A percentile compares a stretch with the other conserved stretches of the same genome.
Evolutionary conservation across 2,329 filamentous ascomycete species (phyloP).

Genomic region (Fusarium oligoseptatum): DNA sequence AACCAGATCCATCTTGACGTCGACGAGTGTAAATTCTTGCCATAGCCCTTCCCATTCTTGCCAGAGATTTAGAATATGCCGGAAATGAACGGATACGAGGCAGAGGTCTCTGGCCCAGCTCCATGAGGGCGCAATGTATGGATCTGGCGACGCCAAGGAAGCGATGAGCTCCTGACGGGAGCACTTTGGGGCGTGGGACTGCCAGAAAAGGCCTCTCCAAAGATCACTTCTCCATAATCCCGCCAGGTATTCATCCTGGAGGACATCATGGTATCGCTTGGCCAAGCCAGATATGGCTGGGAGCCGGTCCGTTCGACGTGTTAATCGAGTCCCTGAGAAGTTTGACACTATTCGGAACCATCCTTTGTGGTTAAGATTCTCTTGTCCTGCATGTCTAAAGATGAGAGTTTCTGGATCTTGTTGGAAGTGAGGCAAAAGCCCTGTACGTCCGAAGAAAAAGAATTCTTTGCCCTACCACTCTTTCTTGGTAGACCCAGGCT

Average conservation of each 20-base stretch:
- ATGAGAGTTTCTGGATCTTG: too few relatives aligned
- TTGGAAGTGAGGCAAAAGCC: not conserved
- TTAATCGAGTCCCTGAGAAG: conserved; percentile 1
- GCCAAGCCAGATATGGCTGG: conserved; percentile 11
- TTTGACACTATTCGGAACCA: conserved; percentile 9
- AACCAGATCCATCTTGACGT: not conserved
- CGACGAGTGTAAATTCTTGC: not conserved
- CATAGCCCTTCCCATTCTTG: not conserved
- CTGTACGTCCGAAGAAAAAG: not conserved
- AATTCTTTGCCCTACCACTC: not conserved
- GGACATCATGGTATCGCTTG: not conserved
- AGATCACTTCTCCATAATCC: conserved; percentile 19
- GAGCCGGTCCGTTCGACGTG: not conserved
- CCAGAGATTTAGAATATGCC: not conserved
- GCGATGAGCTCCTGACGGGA: not conserved
- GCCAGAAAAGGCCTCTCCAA: not conserved
- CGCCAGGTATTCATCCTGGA: not conserved
- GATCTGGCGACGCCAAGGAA: not conserved
- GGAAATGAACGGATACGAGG: rapidly evolving
- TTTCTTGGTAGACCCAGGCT: not conserved
- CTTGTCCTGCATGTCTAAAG: not conserved
- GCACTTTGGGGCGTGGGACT: not conserved
- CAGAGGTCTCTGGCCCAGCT: not conserved
- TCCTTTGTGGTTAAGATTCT: not conserved
- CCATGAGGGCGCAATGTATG: not conserved